Base-by-base conservation (phyloP, 768 basidiomycete genomes). In the Rhizopogon salebrosus region DNA sequence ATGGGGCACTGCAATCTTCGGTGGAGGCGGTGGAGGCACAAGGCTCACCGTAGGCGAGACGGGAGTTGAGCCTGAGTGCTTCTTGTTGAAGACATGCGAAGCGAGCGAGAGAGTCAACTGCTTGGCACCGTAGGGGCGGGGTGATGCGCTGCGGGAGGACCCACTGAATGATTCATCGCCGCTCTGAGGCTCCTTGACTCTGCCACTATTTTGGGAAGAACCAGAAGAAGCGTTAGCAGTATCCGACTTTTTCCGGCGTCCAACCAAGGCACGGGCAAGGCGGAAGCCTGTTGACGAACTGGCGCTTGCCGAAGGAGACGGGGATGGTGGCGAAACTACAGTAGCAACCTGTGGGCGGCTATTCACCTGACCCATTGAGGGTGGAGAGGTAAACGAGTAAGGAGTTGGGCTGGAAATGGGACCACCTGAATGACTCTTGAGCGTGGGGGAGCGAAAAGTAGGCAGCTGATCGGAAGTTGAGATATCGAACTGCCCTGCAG, bases 81-180 rank as follows among this genome's bases (percentile, higher is more conserved):
- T 75, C 63, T 62, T 71, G 50, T 69, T 69, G 60, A 81, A 75
- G 37, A 76, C 75, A 57, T 77, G 75, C 51, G 77, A 71, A n/a
- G 79, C 74, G 45, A 78, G 65, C 52, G 74, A 68, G 20, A 71
- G 67, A 43, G 75, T 68, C 52, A 73, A 64, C 53, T 70, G 70
- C 58, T 63, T 63, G 56, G 64, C 65, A 49, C 59, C 69, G 8
- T 53, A 62, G 6, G 45, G 69, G 54, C 64, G 64, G 41, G 52
- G 26, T 4, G 56, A 51, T 43, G 51, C 38, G 35, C 51, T 48
- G 35, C 43, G 49, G 27, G 55, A 14, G 27, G 61, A 48, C 24
- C 48, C 59, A 35, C 46, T 54, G 11, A 49, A 24, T 14, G 50
- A 56, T 27, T 60, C 63, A 24, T 65, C 63, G 18, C 26, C 27